These are phyloP conservation scores for Geranium brycei DNA, from an alignment of 345 rosid genomes.

Conservation along the genomic window DNA sequence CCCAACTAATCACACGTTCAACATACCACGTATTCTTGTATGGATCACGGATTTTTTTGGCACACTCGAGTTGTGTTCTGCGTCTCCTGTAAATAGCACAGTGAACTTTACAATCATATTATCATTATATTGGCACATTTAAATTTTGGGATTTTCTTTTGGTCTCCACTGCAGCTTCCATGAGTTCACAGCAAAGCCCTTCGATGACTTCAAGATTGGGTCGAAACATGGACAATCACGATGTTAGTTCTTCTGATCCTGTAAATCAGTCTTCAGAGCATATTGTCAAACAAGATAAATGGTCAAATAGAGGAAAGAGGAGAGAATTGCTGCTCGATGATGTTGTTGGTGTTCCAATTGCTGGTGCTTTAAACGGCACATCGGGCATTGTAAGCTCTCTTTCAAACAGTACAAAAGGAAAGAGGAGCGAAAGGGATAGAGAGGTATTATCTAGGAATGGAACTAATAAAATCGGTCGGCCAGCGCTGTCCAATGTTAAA, in stretches of 20 bases:
- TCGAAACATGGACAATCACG: conserved; percentile 36
- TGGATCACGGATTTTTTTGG: background rate
- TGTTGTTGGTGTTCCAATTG: conserved; percentile 44
- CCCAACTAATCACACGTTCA: too few species aligned
- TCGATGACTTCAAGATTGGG: conserved; percentile 29
- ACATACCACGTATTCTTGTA: background rate
- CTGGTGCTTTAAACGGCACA: conserved; percentile 20
- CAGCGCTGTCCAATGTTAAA: conserved; percentile 50
- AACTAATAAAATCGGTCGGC: conserved; percentile 67
- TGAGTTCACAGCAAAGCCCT: conserved; percentile 42
- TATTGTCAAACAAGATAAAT: conserved; percentile 43
- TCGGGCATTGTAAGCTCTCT: conserved; percentile 48
- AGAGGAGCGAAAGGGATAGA: conserved; percentile 94
- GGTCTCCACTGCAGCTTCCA: conserved; percentile 45
- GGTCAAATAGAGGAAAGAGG: conserved; percentile 75
- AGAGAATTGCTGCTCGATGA: conserved; percentile 78
- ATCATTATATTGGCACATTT: too few species aligned
- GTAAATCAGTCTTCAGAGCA: conserved; percentile 34
- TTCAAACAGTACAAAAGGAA: conserved; percentile 72
- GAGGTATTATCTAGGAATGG: conserved; percentile 64
- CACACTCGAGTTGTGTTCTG: too few species aligned
- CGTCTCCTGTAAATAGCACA: too few species aligned
- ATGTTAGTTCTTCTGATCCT: conserved; percentile 31
- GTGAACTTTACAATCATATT: too few species aligned
- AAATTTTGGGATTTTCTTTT: conserved; percentile 8